A percentile compares a stretch with the other conserved stretches of the same genome.
Evolutionary conservation across 2,329 filamentous ascomycete genomes (phyloP).

Genomic region (Cordyceps militaris): DNA sequence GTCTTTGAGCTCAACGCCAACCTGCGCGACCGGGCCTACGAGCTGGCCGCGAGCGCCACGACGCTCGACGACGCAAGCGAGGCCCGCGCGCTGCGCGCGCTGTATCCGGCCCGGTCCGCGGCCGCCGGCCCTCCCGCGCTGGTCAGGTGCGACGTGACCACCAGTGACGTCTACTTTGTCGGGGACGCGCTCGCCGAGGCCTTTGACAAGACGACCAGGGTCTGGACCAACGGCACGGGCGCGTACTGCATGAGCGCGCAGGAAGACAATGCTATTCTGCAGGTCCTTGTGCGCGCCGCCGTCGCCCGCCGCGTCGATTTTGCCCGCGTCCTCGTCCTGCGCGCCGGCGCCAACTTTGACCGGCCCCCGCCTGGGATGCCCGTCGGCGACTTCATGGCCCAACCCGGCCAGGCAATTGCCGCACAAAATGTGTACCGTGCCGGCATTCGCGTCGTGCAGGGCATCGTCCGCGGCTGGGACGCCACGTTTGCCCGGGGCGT

Average conservation of each 20-base stretch:
- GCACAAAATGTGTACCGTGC: conserved; percentile 57
- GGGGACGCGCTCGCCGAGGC: conserved; percentile 53
- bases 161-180: conserved; percentile 66
- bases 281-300: conserved; percentile 55
- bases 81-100: conserved; percentile 39
- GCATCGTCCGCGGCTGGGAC: conserved; percentile 56
- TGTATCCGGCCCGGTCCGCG: conserved; percentile 37
- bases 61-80: conserved; percentile 38
- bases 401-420: conserved; percentile 61
- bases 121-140: conserved; percentile 46
- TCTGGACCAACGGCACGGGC: conserved; percentile 62
- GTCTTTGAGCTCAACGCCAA: conserved; percentile 59
- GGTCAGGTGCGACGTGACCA: conserved; percentile 59
- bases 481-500: conserved; percentile 51
- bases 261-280: conserved; percentile 64
- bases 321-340: conserved; percentile 58
- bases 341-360: conserved; percentile 64
- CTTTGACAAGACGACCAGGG: conserved; percentile 56
- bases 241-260: conserved; percentile 65
- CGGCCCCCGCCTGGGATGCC: conserved; percentile 53
- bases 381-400: conserved; percentile 53
- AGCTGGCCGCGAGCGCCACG: conserved; percentile 42
- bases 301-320: conserved; percentile 56
- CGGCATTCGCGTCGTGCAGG: conserved; percentile 57
- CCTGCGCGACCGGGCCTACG: conserved; percentile 46